phyloP scores from a whole-genome alignment of 306 rosid genomes.

The Oxytropis ochrocephala region DNA sequence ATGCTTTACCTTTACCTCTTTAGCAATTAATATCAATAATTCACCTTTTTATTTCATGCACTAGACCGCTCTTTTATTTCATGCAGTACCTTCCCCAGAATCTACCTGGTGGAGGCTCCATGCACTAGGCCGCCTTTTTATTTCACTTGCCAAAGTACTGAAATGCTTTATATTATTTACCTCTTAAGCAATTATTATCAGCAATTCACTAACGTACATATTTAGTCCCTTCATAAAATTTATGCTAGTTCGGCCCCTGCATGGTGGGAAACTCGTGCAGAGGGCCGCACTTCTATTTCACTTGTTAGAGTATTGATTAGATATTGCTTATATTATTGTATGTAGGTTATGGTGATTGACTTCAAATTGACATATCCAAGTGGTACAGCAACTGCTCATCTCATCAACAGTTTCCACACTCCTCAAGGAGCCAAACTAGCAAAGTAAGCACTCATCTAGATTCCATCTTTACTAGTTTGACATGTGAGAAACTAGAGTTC shows the following conservation, averaged over 20 bases:
- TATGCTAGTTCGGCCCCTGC: too few species aligned
- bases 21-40: too few species aligned
- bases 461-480: background rate
- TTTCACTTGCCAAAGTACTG: background rate
- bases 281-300: background rate
- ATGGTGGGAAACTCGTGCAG: too few species aligned
- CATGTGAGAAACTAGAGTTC: slow-evolving; percentile 2
- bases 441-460: slow-evolving; percentile 29
- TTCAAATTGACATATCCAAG: slow-evolving; percentile 74
- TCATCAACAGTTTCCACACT: slow-evolving; percentile 73
- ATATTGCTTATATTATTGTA: slow-evolving; percentile 7
- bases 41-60: too few species aligned
- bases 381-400: slow-evolving; percentile 85
- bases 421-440: slow-evolving; percentile 79
- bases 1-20: too few species aligned
- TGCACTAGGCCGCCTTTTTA: too few species aligned
- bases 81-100: too few species aligned
- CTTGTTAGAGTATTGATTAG: background rate
- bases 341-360: slow-evolving; percentile 45
- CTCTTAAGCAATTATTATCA: background rate
- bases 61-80: too few species aligned
- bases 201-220: too few species aligned
- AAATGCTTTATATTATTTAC: background rate
- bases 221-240: too few species aligned
- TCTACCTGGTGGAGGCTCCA: too few species aligned